Conservation (phyloP, 2,329 filamentous ascomycete species). For the Tolypocladium nubicola region DNA sequence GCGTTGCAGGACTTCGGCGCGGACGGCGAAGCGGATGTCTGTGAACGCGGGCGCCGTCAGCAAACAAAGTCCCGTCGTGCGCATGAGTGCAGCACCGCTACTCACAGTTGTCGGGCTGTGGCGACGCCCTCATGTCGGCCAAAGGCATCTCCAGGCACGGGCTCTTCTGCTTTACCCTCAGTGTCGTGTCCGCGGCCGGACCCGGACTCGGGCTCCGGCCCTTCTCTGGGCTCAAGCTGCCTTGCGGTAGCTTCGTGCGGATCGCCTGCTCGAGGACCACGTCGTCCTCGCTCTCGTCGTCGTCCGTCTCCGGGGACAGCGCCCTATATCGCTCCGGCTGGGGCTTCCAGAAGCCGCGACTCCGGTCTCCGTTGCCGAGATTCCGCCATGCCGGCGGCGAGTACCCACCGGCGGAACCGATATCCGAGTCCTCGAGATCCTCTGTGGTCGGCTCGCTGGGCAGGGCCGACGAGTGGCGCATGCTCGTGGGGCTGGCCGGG, state of each 20-base stretch:
- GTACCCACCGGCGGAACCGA: constrained; percentile 43
- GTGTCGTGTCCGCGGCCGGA: constrained; percentile 23
- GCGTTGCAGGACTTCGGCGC: constrained; percentile 79
- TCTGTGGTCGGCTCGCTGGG: constrained; percentile 24
- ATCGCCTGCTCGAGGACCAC: constrained; percentile 40
- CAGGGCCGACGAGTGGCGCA: constrained; percentile 19
- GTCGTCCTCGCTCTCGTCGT: constrained; percentile 17
- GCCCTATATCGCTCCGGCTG: constrained; percentile 3
- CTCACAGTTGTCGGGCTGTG: constrained; percentile 39
- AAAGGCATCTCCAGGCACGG: constrained; percentile 9
- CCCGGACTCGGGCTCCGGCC: constrained; percentile 35
- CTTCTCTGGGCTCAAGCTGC: constrained; percentile 46
- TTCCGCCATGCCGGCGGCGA: constrained; percentile 51
- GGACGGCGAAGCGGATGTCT: constrained; percentile 84
- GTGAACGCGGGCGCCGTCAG: constrained; percentile 5
- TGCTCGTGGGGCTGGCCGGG: constrained; percentile 26
- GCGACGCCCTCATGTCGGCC: constrained; percentile 12
- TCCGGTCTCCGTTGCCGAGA: constrained; percentile 47
- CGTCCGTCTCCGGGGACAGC: constrained; percentile 16
- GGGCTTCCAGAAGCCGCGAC: constrained; percentile 46
- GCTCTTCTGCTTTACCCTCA: constrained; percentile 22
- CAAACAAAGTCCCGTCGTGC: not conserved
- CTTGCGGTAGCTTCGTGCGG: constrained; percentile 42
- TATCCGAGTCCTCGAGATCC: constrained; percentile 33
- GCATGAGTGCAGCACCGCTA: not conserved